These are phyloP conservation scores for Dryas alaskensis DNA, from an alignment of 306 rosid species.

Conservation along the genomic window DNA sequence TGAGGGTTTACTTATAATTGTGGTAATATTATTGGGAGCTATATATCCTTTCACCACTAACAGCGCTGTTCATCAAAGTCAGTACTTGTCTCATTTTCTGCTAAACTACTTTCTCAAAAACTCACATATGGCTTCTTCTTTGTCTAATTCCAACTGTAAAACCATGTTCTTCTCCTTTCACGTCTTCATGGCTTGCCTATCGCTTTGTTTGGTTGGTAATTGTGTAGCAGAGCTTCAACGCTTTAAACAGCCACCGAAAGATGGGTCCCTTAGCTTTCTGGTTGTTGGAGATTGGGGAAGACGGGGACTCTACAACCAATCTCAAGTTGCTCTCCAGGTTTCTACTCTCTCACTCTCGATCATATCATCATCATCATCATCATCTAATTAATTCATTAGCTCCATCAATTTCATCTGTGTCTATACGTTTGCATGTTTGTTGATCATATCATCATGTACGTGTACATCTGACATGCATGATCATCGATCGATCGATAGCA, in stretches of 20 bases:
- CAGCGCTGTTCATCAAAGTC: not conserved
- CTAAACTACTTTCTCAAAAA: not conserved
- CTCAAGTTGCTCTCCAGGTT: conserved; percentile 61
- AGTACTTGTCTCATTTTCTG: not conserved
- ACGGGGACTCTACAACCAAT: conserved; percentile 54
- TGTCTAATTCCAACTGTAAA: not conserved
- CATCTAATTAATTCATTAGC: no score
- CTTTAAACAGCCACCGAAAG: conserved; percentile 30
- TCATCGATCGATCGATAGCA: no score
- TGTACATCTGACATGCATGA: no score
- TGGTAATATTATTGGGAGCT: not conserved
- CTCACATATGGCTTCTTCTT: not conserved
- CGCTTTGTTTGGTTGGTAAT: conserved; percentile 2
- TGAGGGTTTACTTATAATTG: not conserved
- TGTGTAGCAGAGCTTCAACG: conserved; percentile 25
- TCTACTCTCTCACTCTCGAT: no score
- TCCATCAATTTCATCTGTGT: no score
- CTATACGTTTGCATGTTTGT: no score
- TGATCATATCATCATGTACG: no score
- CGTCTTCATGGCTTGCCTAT: not conserved
- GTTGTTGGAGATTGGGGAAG: conserved; percentile 85
- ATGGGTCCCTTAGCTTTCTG: conserved; percentile 51
- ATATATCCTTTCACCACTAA: not conserved
- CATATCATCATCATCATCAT: no score
- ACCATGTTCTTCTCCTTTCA: not conserved